Evolutionary conservation across 495 filamentous ascomycete genomes (phyloP).

Genomic region (Entonaema liquescens): DNA sequence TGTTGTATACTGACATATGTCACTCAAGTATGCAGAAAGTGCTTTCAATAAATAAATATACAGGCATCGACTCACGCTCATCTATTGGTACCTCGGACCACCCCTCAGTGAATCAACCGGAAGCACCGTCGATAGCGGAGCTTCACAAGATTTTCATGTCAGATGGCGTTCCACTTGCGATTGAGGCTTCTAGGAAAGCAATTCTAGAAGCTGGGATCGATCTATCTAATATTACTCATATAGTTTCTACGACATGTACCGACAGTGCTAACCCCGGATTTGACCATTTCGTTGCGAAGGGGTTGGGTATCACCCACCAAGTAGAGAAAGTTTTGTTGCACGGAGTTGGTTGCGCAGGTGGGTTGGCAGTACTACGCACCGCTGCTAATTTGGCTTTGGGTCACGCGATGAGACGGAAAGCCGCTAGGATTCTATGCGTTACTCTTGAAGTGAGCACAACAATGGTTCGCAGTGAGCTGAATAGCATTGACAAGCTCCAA

Average conservation of each 20-base stretch:
- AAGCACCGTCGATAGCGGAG: slow-evolving; percentile 64
- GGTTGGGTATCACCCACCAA: slow-evolving; percentile 56
- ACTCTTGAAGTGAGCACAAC: slow-evolving; percentile 69
- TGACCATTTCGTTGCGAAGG: slow-evolving; percentile 68
- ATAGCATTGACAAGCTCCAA: slow-evolving; percentile 61
- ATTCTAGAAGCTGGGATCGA: slow-evolving; percentile 62
- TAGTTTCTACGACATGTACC: slow-evolving; percentile 72
- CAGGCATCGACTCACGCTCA: slow-evolving; percentile 69
- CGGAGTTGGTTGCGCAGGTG: slow-evolving; percentile 70
- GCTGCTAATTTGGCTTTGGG: slow-evolving; percentile 69
- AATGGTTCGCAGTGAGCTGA: slow-evolving; percentile 66
- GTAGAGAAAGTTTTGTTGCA: slow-evolving; percentile 69
- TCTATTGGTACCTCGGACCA: slow-evolving; percentile 66
- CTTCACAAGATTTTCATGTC: slow-evolving; percentile 63
- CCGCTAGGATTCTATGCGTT: slow-evolving; percentile 65
- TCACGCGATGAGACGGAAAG: slow-evolving; percentile 58
- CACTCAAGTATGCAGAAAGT: slow-evolving; percentile 62
- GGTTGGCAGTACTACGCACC: slow-evolving; percentile 67
- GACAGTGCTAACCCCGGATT: slow-evolving; percentile 74
- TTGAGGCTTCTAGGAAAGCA: slow-evolving; percentile 66
- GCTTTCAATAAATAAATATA: slow-evolving; percentile 68
- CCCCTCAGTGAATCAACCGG: slow-evolving; percentile 61
- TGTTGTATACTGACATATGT: slow-evolving; percentile 10
- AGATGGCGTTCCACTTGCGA: slow-evolving; percentile 66
- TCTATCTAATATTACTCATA: slow-evolving; percentile 65